Base-by-base conservation (phyloP, 352 stramenopile species). In the Pelagophyceae sp. region DNA sequence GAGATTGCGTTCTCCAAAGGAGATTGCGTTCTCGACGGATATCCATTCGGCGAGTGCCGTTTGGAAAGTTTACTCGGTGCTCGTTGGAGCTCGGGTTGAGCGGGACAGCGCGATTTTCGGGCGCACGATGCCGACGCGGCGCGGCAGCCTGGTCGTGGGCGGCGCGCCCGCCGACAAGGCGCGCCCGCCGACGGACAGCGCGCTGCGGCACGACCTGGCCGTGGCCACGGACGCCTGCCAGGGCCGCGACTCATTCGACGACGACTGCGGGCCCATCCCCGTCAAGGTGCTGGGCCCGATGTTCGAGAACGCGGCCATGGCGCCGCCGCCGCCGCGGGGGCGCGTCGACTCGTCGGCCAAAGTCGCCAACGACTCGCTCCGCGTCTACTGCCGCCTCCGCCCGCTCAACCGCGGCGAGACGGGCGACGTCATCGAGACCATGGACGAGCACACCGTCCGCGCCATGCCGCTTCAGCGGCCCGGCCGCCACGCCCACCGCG, bases 171-270 rank as follows among this genome's bases (percentile, higher is more conserved):
- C 45, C 45, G 23, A 54, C 45, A 11, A 11, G 45, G 61, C n/a
- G 61, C 27, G n/a, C n/a, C 29, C 27, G 61, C 61, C 61, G n/a
- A 19, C 5, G n/a, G 61, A 29, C 29, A 31, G 29, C n/a, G 38
- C n/a, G n/a, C n/a, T 40, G 15, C 11, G 37, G 61, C 61, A 31
- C 61, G 61, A 71, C 61, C 29, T 71, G 3, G 11, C 29, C 15
- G 6, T 31, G 61, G 61, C 61, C 3, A 29, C 29, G 15, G 67
- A 74, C 35, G 58, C 27, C 23, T n/a, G 23, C 23, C 58, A 67
- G 58, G 67, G 67, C 15, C 67, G 67, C 35, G 37, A 74, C 5
- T 74, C 67, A 11, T 74, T 74, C 37, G 67, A 58, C 35, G 67
- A 74, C 17, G 64, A 72, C 64, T 33, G 31, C 15, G 1, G 35